A percentile compares a stretch with the other conserved stretches of the same genome.
phyloP scores from a whole-genome alignment of 2,329 filamentous ascomycete genomes.

The Talaromyces sp. region DNA sequence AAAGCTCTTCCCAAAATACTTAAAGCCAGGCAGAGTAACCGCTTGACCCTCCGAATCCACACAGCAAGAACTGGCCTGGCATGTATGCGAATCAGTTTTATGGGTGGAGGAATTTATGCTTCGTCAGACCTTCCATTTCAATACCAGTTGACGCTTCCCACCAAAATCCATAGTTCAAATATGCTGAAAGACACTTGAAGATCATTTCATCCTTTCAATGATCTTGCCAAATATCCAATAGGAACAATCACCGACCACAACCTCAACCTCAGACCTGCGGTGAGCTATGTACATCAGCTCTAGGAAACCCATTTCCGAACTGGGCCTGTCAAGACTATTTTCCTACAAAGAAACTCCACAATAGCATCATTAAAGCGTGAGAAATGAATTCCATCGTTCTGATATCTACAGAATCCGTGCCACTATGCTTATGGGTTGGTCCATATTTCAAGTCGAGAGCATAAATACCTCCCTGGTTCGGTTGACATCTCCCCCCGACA shows the following conservation, averaged over 20 bases:
- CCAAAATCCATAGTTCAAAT: not conserved
- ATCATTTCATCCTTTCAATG: not conserved
- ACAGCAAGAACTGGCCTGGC: not conserved
- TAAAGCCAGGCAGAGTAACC: not conserved
- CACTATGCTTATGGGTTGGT: not conserved
- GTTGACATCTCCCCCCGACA: no score
- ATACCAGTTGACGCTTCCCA: not conserved
- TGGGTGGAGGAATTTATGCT: no score
- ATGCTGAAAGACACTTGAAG: not conserved
- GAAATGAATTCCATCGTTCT: not conserved
- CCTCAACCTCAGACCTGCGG: not conserved
- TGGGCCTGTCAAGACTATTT: not conserved
- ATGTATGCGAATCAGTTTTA: not conserved
- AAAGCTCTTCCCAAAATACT: not conserved
- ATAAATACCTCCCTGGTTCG: not conserved
- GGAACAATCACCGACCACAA: not conserved
- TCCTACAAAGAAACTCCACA: not conserved
- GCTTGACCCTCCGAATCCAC: not conserved
- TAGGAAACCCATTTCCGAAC: conserved; percentile 3
- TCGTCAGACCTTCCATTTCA: not conserved
- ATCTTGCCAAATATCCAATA: not conserved
- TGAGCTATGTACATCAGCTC: not conserved
- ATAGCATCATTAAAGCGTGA: not conserved
- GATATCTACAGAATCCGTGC: not conserved
- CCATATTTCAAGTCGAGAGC: not conserved